Conservation (phyloP, 139 green algal genomes). For the Chlorokybus atmophyticus region DNA sequence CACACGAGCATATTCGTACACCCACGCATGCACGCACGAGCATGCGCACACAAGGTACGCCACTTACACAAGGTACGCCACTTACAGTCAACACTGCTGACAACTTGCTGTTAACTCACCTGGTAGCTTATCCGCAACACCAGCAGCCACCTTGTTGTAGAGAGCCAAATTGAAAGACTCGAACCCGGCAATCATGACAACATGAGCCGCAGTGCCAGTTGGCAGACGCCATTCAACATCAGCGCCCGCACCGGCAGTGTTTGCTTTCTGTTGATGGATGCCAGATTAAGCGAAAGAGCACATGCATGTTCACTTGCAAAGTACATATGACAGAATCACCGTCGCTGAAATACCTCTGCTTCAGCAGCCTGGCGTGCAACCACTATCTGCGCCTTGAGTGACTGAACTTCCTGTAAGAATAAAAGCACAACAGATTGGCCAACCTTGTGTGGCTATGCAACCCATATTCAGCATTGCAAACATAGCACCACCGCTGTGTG, state of each 20-base stretch:
- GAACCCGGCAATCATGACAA: constrained; percentile 92
- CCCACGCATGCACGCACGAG: too few relatives aligned
- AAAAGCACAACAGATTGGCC: background rate
- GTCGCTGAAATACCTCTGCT: background rate
- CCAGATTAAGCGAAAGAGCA: background rate
- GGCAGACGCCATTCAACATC: too few relatives aligned
- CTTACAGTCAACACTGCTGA: too few relatives aligned
- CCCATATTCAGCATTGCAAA: background rate
- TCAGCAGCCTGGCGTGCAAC: background rate
- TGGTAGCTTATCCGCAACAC: too few relatives aligned
- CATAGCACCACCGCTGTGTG: background rate
- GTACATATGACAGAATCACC: background rate
- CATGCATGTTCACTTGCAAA: background rate
- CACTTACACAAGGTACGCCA: too few relatives aligned
- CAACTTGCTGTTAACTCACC: too few relatives aligned
- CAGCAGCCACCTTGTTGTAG: constrained; percentile 54
- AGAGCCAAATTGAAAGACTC: constrained; percentile 90
- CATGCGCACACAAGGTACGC: too few relatives aligned
- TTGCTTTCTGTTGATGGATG: background rate
- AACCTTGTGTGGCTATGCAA: constrained; percentile 1
- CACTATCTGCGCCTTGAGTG: background rate
- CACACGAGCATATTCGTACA: too few relatives aligned
- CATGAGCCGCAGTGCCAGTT: constrained; percentile 29
- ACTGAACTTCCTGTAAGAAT: background rate
- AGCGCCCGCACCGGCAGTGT: background rate